Evolutionary conservation across 257 asterid species (phyloP).

Genomic region (Sherardia arvensis): DNA sequence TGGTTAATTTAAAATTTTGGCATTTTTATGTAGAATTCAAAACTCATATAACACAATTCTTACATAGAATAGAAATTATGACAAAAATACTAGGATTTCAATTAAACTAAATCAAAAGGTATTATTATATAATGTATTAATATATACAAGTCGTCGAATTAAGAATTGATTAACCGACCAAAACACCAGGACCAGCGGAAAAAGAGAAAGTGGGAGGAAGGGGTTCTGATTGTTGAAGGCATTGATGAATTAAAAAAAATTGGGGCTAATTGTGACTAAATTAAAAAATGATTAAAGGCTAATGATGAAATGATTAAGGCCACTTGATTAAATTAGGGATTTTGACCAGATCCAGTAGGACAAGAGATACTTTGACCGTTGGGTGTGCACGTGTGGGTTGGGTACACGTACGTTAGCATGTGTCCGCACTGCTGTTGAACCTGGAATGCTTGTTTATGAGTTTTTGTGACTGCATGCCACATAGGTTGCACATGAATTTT

Average conservation of each 20-base stretch:
- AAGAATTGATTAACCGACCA: background rate
- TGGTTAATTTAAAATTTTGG: no score
- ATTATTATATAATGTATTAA: no score
- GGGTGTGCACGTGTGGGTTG: conserved; percentile 21
- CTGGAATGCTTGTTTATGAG: conserved; percentile 27
- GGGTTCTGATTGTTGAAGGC: background rate
- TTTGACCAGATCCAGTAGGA: conserved; percentile 28
- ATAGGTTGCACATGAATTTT: conserved; percentile 41
- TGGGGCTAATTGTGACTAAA: no score
- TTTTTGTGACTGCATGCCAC: conserved; percentile 19
- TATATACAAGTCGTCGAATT: background rate
- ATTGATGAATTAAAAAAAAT: background rate
- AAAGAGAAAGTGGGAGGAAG: conserved; percentile 5
- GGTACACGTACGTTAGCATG: conserved; percentile 28
- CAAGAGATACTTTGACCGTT: conserved; percentile 22
- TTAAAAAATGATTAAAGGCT: conserved; percentile 9
- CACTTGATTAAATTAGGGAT: conserved; percentile 2
- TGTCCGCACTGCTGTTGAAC: conserved; percentile 37
- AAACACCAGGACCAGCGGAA: conserved; percentile 1
- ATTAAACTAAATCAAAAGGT: no score
- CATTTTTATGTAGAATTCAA: no score
- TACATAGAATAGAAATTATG: no score
- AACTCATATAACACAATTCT: no score
- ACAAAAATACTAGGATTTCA: no score
- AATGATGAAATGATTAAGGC: conserved; percentile 28